These are phyloP conservation scores for Alternaria metachromatica DNA, from an alignment of 2,329 filamentous ascomycete genomes.

Conservation along the genomic window DNA sequence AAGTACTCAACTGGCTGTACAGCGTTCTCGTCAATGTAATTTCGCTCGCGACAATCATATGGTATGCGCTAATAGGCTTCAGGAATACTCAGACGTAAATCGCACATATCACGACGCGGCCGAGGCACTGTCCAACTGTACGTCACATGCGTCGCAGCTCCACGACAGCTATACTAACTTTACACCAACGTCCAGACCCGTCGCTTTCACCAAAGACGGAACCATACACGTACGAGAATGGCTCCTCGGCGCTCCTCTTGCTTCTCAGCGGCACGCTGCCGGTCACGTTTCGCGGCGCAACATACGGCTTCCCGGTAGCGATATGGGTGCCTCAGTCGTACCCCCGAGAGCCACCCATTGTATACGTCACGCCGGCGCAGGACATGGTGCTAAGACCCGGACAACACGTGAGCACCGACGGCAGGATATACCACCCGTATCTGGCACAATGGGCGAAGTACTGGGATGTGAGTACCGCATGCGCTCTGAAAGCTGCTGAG, in stretches of 20 bases:
- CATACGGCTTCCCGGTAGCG: constrained; percentile 89
- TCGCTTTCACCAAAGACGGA: constrained; percentile 84
- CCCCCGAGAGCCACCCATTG: constrained; percentile 81
- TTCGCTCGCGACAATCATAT: not conserved
- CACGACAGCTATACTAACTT: not conserved
- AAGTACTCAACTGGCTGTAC: constrained; percentile 94
- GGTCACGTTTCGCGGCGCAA: constrained; percentile 86
- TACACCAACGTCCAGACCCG: not conserved
- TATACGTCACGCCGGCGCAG: constrained; percentile 86
- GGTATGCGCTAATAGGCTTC: not conserved
- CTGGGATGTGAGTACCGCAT: constrained; percentile 75
- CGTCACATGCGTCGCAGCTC: constrained; percentile 51
- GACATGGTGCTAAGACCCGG: constrained; percentile 90
- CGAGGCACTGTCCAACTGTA: constrained; percentile 78
- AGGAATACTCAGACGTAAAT: constrained; percentile 95
- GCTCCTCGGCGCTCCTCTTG: constrained; percentile 82
- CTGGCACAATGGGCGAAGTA: constrained; percentile 86
- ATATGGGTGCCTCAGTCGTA: constrained; percentile 94
- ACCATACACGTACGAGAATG: constrained; percentile 94
- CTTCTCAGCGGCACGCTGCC: constrained; percentile 87
- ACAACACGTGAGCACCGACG: constrained; percentile 93
- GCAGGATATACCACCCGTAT: constrained; percentile 94
- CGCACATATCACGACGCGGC: constrained; percentile 92
- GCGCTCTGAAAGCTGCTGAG: not conserved
- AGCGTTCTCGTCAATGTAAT: constrained; percentile 72